Conservation (phyloP, 257 asterid genomes). For the Nicotiana tomentosiformis region DNA sequence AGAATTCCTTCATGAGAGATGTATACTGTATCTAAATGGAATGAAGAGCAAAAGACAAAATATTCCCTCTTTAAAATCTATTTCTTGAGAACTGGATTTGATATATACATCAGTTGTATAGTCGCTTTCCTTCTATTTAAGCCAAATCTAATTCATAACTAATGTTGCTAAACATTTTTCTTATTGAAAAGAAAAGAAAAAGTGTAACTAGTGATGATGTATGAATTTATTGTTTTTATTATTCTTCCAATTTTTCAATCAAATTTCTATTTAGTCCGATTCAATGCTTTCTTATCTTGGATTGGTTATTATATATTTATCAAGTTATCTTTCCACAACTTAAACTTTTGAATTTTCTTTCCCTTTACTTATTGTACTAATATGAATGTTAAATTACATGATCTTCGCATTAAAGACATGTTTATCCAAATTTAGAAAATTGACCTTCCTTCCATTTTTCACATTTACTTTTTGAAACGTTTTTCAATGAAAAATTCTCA, state of each 20-base stretch:
- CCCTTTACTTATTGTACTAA: not conserved
- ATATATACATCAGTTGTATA: not conserved
- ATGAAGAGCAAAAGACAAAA: not conserved
- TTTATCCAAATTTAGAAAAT: not conserved
- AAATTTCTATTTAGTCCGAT: too few relatives aligned
- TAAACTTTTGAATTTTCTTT: not conserved
- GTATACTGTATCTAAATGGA: not conserved
- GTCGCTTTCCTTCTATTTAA: not conserved
- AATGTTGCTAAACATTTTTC: too few relatives aligned
- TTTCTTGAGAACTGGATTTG: not conserved
- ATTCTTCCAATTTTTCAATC: too few relatives aligned
- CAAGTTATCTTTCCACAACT: not conserved
- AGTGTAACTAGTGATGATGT: too few relatives aligned
- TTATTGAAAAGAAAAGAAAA: too few relatives aligned
- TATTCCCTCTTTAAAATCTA: not conserved
- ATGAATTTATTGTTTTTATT: too few relatives aligned
- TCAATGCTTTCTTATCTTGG: too few relatives aligned
- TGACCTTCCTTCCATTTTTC: not conserved
- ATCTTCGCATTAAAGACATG: not conserved
- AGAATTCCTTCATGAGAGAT: not conserved
- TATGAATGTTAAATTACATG: not conserved
- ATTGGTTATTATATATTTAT: too few relatives aligned
- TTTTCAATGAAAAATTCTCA: not conserved
- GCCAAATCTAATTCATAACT: not conserved
- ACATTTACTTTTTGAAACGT: not conserved